Evolutionary conservation across 164 flowering plant genomes (phyloP), one percentile per base, ranked within the genome.

Genomic region (Malania oleifera): DNA sequence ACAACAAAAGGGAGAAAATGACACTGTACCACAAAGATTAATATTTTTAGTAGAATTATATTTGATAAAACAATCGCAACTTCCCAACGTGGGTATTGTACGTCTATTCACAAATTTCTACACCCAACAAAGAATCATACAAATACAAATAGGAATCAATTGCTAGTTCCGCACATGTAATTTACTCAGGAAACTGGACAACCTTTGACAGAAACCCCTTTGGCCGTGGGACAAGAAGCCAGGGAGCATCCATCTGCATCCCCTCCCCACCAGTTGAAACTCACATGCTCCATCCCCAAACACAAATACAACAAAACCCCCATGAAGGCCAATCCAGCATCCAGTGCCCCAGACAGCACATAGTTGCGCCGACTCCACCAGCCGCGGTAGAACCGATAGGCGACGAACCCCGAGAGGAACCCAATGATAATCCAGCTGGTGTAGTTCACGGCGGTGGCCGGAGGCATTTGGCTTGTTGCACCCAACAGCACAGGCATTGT

Each of bases 331-430:
- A 70, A 43, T 1, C 80, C 80, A 5, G 80, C 73, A 57, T 76
- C 77, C 5, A 76, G 58, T 0, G 73, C 77, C 10, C 75, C 77
- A 3, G 80, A 76, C 0, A 76, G 67, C 10, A 76, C 56, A 27
- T 76, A 76, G 38, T 73, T 73, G 44, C 73, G 70, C 38, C 71
- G 73, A 31, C 57, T 44, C 77, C 80, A 76, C 80, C 77, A 73
- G 0, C 50, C 53, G 56, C 66, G 68, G 15, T 62, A 35, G 25
- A 67, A 67, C 18, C 65, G 50, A 34, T 58, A 76, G 5, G 60
- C 73, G 3, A 73, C 61, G 29, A 45, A 70, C 20, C 71, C 73
- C 35, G 66, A 73, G 5, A 73, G 7, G 19, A 75, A 70, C 2
- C 70, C 80, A 2, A 63, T 38, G 1, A 73, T 5, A 24, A 73